A percentile compares a stretch with the other conserved stretches of the same genome.
Evolutionary conservation across 1,284 basidiomycete genomes (phyloP).

Genomic region (Stereum hirsutum): DNA sequence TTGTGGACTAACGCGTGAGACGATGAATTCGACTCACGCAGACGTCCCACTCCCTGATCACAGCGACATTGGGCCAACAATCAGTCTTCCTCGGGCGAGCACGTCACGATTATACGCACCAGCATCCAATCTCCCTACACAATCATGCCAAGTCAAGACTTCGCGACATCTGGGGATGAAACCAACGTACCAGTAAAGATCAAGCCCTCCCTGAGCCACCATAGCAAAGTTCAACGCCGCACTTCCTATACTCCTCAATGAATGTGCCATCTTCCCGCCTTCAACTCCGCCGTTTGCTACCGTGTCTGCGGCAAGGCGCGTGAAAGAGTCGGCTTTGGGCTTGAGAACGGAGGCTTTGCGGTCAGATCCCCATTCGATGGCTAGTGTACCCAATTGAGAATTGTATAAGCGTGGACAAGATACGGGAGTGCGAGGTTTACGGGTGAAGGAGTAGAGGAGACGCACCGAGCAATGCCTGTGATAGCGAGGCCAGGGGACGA

Average conservation of each 20-base stretch:
- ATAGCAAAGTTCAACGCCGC: conserved; percentile 80
- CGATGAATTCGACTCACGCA: conserved; percentile 40
- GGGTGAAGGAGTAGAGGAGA: background rate
- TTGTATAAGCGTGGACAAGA: background rate
- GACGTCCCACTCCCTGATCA: conserved; percentile 77
- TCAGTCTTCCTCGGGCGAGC: background rate
- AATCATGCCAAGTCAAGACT: background rate
- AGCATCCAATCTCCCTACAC: conserved; percentile 84
- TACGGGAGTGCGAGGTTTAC: background rate
- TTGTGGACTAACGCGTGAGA: background rate
- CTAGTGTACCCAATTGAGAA: conserved; percentile 24
- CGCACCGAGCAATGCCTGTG: conserved; percentile 71
- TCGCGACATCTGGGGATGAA: background rate
- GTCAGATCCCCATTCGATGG: conserved; percentile 91
- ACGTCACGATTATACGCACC: conserved; percentile 28
- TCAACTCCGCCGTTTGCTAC: conserved; percentile 47
- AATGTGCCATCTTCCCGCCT: conserved; percentile 84
- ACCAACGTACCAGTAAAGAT: conserved; percentile 66
- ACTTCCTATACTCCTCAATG: conserved; percentile 75
- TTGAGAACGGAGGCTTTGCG: conserved; percentile 48
- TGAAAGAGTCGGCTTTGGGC: conserved; percentile 66
- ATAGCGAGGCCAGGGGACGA: conserved; percentile 65
- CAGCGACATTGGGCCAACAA: background rate
- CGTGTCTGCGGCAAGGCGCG: conserved; percentile 74
- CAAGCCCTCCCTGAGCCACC: conserved; percentile 79